phyloP scores from a whole-genome alignment of 2,329 filamentous ascomycete genomes.

The Elsinoe perseae region DNA sequence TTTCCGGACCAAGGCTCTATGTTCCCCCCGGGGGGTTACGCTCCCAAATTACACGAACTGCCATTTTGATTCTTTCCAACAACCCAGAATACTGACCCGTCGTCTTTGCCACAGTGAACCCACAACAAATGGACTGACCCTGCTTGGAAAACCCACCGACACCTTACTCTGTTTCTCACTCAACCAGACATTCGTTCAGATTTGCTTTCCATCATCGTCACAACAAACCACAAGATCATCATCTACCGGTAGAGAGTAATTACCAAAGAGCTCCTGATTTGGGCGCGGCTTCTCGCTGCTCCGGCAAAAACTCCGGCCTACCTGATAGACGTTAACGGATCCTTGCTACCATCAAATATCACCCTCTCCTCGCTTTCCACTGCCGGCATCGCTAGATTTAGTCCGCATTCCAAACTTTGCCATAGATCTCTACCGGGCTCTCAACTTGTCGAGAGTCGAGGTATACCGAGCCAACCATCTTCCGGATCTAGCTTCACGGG shows the following conservation, averaged over 20 bases:
- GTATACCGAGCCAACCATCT: neutral
- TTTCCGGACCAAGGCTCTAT: constrained; percentile 6
- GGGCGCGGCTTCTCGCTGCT: neutral
- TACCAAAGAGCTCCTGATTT: neutral
- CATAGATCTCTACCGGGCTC: neutral
- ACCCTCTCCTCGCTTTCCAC: neutral
- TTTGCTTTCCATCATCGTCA: constrained; percentile 4
- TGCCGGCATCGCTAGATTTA: neutral
- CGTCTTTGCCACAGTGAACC: constrained; percentile 12
- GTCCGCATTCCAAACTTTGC: neutral
- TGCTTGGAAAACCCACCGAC: neutral
- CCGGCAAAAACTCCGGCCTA: constrained; percentile 1
- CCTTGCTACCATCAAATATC: neutral
- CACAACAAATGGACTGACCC: constrained; percentile 12
- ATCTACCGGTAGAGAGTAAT: neutral
- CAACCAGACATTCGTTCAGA: constrained; percentile 13
- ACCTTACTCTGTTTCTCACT: neutral
- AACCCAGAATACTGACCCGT: constrained; percentile 1
- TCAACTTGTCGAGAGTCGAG: neutral
- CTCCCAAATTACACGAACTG: neutral
- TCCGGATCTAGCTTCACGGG: neutral
- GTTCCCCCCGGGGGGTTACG: neutral
- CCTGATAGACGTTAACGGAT: neutral
- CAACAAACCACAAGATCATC: neutral
- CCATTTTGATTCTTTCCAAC: constrained; percentile 6